Base-by-base conservation (phyloP, 2,329 filamentous ascomycete species). In the Didymellaceae sp. region DNA sequence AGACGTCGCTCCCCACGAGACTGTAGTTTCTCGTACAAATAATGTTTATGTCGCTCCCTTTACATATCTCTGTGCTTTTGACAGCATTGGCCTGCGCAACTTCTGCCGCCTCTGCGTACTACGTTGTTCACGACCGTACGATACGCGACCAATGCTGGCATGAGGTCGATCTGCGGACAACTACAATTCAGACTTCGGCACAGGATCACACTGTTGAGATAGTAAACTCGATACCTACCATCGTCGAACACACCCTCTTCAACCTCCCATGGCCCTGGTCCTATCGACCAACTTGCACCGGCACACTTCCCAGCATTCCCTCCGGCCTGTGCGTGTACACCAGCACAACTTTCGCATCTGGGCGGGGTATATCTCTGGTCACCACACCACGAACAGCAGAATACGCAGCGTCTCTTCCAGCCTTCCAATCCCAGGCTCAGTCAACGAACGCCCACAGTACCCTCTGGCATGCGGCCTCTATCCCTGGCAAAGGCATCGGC, bases 281-380 rank as follows among this genome's bases (percentile, higher is more conserved):
- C 1, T 54, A 66, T 30, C 35, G 50, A 14, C 67, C 66, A 17
- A 31, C 60, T 6, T 73, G 70, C 43, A 72, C 66, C 1, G 20
- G 48, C 2, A 10, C 52, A 2, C 55, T 71, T 13, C 31, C 52
- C 20, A 55, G 45, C 28, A 30, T 35, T 11, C 28, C 38, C 16
- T 16, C 44, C 2, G 55, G 57, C 5, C 62, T 73, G 1, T 73
- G 70, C 35, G 53, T 68, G 3, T 73, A 69, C 48, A 72, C 68
- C 9, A 57, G 56, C 30, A 38, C 52, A 1, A 57, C 62, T 1
- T 71, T 71, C 25, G 57, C 51, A 25, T 33, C 57, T n/a, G 63
- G 62, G 6, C 61, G 68, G 1, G 70, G 70, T 2, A 71, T 72
- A 3, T 68, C 70, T 0, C 61, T 73, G 6, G 64, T 73, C 40